Conservation (phyloP, 106 monocot genomes). For the Apostasia shenzhenica region DNA sequence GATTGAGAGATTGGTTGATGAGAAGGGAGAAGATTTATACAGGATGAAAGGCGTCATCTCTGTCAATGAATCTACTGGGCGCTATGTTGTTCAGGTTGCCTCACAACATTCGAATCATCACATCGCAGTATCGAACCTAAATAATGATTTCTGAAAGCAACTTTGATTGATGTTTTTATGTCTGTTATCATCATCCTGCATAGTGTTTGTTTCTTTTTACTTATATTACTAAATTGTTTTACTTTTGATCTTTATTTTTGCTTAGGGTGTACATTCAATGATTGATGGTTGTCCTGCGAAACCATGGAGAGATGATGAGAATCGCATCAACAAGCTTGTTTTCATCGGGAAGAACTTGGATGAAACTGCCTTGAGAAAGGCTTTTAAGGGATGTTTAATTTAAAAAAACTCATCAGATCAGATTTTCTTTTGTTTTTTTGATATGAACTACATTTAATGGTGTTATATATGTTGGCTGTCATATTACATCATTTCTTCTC, state of each 20-base stretch:
- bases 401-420: constrained; percentile 11
- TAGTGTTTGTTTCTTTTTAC: background rate
- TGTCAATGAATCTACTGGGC: constrained; percentile 80
- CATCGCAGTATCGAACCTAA: too few relatives aligned
- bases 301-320: constrained; percentile 76
- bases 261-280: constrained; percentile 78
- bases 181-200: background rate
- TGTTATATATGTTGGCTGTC: too few relatives aligned
- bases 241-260: background rate
- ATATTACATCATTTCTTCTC: too few relatives aligned
- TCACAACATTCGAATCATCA: background rate
- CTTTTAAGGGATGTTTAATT: constrained; percentile 84
- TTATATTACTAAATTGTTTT: background rate
- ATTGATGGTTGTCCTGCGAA: constrained; percentile 90
- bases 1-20: constrained; percentile 85
- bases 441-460: too few relatives aligned
- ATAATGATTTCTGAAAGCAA: too few relatives aligned
- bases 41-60: constrained; percentile 86
- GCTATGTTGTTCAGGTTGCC: constrained; percentile 86
- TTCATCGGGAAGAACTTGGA: constrained; percentile 94
- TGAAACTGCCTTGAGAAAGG: constrained; percentile 70
- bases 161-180: background rate
- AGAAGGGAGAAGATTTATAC: constrained; percentile 92
- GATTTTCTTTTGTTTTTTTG: too few relatives aligned
- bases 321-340: constrained; percentile 73